Base-by-base conservation (phyloP, 441 rosid genomes). In the Croton setiger region DNA sequence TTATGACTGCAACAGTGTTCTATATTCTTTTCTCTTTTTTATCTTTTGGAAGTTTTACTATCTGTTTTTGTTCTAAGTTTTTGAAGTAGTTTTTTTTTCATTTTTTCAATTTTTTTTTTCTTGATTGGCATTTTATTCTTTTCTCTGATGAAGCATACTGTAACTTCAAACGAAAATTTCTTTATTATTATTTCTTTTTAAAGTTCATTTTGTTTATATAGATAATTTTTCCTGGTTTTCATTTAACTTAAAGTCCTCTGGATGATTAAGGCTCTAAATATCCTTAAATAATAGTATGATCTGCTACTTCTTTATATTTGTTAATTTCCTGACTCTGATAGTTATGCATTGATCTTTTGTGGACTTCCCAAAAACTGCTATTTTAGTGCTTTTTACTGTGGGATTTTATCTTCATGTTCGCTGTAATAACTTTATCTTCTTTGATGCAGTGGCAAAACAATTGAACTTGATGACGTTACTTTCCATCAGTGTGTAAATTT, bases 401-500 rank as follows among this genome's bases (percentile, higher is more conserved):
- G 20, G 14, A 7, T 60, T 23, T 27, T 71, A 39, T 43, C 39
- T 37, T 39, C 43, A 47, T 43, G 15, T 53, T 41, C 71, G 3
- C 27, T 61, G 47, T 62, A 48, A 44, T 67, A 54, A 48, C 48
- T 13, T 53, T 41, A 33, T 43, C 49, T 75, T 60, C 18, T 63
- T 53, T 72, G 66, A 62, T 83, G 83, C 94, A 96, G 99, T 85
- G 98, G 99, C 68, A 93, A 96, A 82, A 96, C 97, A 69, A 91
- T 96, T 64, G 99, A 91, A 85, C 96, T 96, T 68, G 99, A 93
- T 64, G 98, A 96, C 88, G 98, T 93, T 75, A 96, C 97, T 52
- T 96, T 96, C 77, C 98, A 96, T 80, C 98, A 96, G 75, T 93
- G 98, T 71, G 99, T 93, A 65, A 93, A 96, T 82, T 84, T 96